Conservation (phyloP, 805 yeast genomes). For the Geotrichum ghanense region DNA sequence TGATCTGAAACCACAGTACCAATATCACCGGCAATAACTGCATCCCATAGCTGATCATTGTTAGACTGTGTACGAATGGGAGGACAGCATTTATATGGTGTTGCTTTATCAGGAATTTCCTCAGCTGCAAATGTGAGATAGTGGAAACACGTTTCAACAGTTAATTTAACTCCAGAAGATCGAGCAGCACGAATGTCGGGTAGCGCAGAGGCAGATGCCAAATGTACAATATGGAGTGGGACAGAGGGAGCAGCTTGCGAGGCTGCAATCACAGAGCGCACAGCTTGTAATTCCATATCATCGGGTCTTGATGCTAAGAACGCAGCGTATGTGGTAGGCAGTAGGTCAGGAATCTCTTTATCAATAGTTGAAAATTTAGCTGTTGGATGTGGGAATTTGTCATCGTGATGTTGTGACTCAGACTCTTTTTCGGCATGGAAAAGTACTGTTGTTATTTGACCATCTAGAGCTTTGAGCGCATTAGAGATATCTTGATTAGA, state of each 20-base stretch:
- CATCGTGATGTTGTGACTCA: no score
- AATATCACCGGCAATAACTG: constrained; percentile 51
- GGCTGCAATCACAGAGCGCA: constrained; percentile 58
- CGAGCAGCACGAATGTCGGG: constrained; percentile 64
- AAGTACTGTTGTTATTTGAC: constrained; percentile 60
- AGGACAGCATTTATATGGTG: constrained; percentile 90
- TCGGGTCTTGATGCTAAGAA: constrained; percentile 85
- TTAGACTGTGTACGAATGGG: constrained; percentile 76
- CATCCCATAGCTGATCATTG: constrained; percentile 66
- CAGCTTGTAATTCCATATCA: constrained; percentile 74
- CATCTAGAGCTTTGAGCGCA: constrained; percentile 56
- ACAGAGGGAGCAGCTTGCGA: constrained; percentile 41
- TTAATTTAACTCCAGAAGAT: constrained; percentile 29
- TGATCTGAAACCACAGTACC: constrained; percentile 90
- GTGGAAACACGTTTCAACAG: constrained; percentile 94
- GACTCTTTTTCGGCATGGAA: constrained; percentile 90
- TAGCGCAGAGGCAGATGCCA: constrained; percentile 75
- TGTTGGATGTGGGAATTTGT: no score
- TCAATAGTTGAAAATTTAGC: no score
- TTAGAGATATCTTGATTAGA: constrained; percentile 47
- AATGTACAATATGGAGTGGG: constrained; percentile 72
- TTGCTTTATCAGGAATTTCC: constrained; percentile 60
- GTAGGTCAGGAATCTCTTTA: constrained; percentile 18
- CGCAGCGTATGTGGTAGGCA: constrained; percentile 56
- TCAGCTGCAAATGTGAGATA: constrained; percentile 73